A percentile compares a stretch with the other conserved stretches of the same genome.
Evolutionary conservation across 2,329 filamentous ascomycete species (phyloP).

Genomic region (Huntiella moniliformis): DNA sequence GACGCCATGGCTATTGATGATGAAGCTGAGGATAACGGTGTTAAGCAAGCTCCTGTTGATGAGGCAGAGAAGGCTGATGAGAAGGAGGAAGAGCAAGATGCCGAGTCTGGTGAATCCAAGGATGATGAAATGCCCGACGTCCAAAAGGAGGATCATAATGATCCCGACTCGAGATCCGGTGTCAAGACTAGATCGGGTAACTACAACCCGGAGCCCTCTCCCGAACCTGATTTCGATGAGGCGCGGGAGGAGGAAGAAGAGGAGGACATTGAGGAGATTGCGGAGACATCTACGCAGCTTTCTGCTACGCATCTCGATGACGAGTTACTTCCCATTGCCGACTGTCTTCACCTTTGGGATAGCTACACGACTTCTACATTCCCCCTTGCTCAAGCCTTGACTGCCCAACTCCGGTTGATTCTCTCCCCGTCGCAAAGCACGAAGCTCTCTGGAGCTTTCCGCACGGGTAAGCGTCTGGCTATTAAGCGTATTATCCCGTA

Average conservation of each 20-base stretch:
- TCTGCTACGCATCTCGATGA: slow-evolving; percentile 52
- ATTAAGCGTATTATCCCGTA: slow-evolving; percentile 99
- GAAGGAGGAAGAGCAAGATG: slow-evolving; percentile 20
- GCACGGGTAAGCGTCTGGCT: slow-evolving; percentile 93
- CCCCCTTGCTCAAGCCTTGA: slow-evolving; percentile 69
- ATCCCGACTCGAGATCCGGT: slow-evolving; percentile 37
- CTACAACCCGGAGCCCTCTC: slow-evolving; percentile 32
- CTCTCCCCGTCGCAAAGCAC: slow-evolving; percentile 86
- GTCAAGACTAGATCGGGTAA: slow-evolving; percentile 41
- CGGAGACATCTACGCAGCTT: slow-evolving; percentile 43
- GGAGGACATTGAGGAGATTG: slow-evolving; percentile 30
- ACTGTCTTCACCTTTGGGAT: slow-evolving; percentile 61
- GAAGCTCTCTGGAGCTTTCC: slow-evolving; percentile 90
- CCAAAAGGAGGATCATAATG: slow-evolving; percentile 1
- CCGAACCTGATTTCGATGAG: slow-evolving; percentile 18
- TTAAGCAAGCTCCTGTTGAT: slow-evolving; percentile 26
- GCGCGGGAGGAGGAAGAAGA: slow-evolving; percentile 24
- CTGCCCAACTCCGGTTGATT: slow-evolving; percentile 88
- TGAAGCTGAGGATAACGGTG: slow-evolving; percentile 34
- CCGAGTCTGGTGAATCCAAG: slow-evolving; percentile 19
- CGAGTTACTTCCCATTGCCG: slow-evolving; percentile 29
- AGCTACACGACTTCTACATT: slow-evolving; percentile 72
- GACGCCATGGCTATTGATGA: slow-evolving; percentile 75
- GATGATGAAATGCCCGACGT: slow-evolving; percentile 17
- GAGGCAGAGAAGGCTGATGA: slow-evolving; percentile 17